Evolutionary conservation across 2,329 filamentous ascomycete species (phyloP).

Genomic region (Arthrinium puccinioides): DNA sequence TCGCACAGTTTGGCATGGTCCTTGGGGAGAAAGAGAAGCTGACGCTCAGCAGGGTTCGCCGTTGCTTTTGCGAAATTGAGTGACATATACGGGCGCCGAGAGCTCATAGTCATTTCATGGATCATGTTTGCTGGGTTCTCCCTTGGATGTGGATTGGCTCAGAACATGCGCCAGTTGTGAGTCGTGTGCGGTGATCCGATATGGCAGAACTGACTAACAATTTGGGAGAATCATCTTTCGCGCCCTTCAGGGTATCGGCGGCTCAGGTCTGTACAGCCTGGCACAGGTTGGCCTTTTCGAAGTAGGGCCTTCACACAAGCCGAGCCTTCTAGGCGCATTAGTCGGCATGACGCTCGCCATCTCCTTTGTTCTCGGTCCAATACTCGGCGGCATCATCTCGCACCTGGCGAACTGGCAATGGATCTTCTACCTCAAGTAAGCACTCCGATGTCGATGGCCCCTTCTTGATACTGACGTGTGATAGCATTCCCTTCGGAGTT

Average conservation of each 20-base stretch:
- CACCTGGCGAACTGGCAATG: constrained; percentile 48
- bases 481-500: constrained; percentile 41
- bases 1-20: too few relatives aligned
- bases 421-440: constrained; percentile 56
- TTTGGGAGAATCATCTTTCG: constrained; percentile 46
- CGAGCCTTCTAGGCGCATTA: constrained; percentile 46
- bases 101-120: constrained; percentile 44
- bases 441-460: not conserved
- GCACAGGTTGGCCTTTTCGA: constrained; percentile 51
- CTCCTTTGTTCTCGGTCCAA: constrained; percentile 50
- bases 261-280: constrained; percentile 54
- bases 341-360: constrained; percentile 49
- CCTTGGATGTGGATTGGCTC: constrained; percentile 43
- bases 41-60: constrained; percentile 33
- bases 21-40: not conserved
- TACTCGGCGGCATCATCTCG: constrained; percentile 50
- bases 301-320: constrained; percentile 44
- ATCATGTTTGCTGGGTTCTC: constrained; percentile 48
- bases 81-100: constrained; percentile 49
- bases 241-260: constrained; percentile 53
- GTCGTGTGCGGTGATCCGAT: constrained; percentile 13
- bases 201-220: not conserved
- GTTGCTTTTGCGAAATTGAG: constrained; percentile 52
- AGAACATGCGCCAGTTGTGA: constrained; percentile 44
- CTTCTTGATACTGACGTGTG: not conserved